Evolutionary conservation across 108 stramenopile species (phyloP), one percentile per base, ranked within the genome.

Genomic region (Pseudonitzschia pungens): DNA sequence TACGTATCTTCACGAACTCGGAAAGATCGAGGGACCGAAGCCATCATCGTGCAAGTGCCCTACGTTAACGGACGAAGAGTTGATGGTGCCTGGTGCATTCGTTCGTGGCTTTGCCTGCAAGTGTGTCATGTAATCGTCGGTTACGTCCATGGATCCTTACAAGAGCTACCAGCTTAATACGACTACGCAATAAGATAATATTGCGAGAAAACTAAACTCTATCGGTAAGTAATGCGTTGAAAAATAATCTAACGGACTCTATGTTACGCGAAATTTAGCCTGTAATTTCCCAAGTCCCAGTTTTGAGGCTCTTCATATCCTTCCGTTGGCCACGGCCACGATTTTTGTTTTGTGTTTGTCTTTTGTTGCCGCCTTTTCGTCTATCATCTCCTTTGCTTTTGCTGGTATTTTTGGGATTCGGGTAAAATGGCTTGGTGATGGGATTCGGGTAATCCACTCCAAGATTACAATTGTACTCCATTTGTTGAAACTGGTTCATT

Each of bases 371-470:
- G 24, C 80, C 65, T 26, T 58, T 50, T 33, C 73, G 59, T 48
- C 69, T 41, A 18, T 78, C 56, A 32, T 81, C 74, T 20, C 82
- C 77, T 65, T 84, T 74, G 60, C 81, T 72, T 58, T 78, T 54
- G 36, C 71, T 48, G 9, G 76, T 72, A 42, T 59, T 69, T 56
- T 75, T 80, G 10, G 86, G 85, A 12, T 75, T 74, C 0, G 80
- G 79, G 44, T 54, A 56, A 52, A 53, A 76, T 7, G 91, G 91
- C 57, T 86, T 70, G 15, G 82, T 81, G 43, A 96, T 88, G 0
- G 89, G 92, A 48, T 93, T 78, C 0, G 95, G 92, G 77, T 93
- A 96, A 62, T 92, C 91, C 15, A 88, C 79, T 22, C 95, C 95
- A 24, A 96, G 78, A 16, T 71, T 75, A 12, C 86, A 86, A 0